Evolutionary conservation across 163 green algal genomes (phyloP), one percentile per base, ranked within the genome.

Genomic region (Scenedesmus sp.): DNA sequence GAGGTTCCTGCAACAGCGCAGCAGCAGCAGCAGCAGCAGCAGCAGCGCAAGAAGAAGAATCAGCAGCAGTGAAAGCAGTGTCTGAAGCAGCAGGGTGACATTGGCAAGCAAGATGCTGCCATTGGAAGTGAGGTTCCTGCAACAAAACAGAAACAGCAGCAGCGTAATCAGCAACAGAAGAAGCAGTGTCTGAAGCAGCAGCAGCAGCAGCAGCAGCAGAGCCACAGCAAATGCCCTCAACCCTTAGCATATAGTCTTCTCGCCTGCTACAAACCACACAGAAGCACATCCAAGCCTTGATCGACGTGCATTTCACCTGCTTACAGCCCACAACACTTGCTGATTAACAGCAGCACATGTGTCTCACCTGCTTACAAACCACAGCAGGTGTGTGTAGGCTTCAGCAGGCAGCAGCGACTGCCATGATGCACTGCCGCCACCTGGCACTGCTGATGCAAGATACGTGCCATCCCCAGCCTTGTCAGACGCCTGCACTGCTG

Each of bases 321-420:
- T 55, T 4, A 92, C 46, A 15, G 81, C 81, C 88, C 88, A 92
- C 77, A 92, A n/a, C 26, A 92, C 34, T 46, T 64, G 59, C 59
- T 64, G 59, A 3, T 64, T 9, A 64, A 64, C 59, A 64, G 59
- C 7, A 64, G 59, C 59, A 64, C 59, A 64, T 64, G 10, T 10
- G 10, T 10, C 87, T 46, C 87, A 91, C 87, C 87, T 91, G 56
- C n/a, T 55, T 4, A 92, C 46, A 15, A 87, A 87, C 88, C 88
- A 92, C 77, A 92, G 56, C 26, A 92, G 77, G 59, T 92, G 88
- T 8, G 88, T 92, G 16, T 46, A 90, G 2, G 70, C 86, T 20
- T 83, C 86, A 16, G 86, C 86, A 23, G 86, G 86, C 86, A 83
- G 66, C 12, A 66, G 55, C 8, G 66, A 66, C 0, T 59, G 34